A percentile compares a stretch with the other conserved stretches of the same genome.
phyloP scores from a whole-genome alignment of 768 basidiomycete species.

The Harrya chromipes region DNA sequence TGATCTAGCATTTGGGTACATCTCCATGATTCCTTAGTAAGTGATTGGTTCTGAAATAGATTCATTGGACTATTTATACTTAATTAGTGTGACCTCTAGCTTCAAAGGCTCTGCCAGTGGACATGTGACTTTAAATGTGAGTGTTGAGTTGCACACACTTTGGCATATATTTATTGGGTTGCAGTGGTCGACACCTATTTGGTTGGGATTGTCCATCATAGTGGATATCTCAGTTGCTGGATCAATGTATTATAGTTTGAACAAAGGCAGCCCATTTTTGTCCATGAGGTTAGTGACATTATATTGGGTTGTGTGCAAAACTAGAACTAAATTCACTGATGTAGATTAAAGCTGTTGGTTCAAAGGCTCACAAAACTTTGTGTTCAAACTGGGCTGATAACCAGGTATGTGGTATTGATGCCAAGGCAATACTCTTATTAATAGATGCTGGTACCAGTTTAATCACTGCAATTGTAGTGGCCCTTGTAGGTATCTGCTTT shows the following conservation, averaged over 20 bases:
- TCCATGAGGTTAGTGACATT: conserved; percentile 10
- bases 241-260: conserved; percentile 17
- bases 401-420: conserved; percentile 12
- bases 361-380: conserved; percentile 16
- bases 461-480: conserved; percentile 7
- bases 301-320: neutral
- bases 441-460: conserved; percentile 10
- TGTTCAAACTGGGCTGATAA: conserved; percentile 28
- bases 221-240: conserved; percentile 23
- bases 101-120: neutral
- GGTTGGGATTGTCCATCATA: conserved; percentile 21
- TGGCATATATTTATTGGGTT: neutral
- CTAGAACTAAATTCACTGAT: neutral
- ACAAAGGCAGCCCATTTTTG: neutral
- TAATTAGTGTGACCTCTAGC: neutral
- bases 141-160: neutral
- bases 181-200: conserved; percentile 22
- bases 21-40: conserved; percentile 10
- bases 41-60: neutral
- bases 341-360: conserved; percentile 16
- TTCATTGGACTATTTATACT: neutral
- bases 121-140: neutral
- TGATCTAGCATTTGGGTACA: conserved; percentile 15
- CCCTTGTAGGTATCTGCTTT: conserved; percentile 16
- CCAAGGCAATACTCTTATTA: neutral